Base-by-base conservation (phyloP, 2,329 filamentous ascomycete species). In the Bipolaris sorokiniana region DNA sequence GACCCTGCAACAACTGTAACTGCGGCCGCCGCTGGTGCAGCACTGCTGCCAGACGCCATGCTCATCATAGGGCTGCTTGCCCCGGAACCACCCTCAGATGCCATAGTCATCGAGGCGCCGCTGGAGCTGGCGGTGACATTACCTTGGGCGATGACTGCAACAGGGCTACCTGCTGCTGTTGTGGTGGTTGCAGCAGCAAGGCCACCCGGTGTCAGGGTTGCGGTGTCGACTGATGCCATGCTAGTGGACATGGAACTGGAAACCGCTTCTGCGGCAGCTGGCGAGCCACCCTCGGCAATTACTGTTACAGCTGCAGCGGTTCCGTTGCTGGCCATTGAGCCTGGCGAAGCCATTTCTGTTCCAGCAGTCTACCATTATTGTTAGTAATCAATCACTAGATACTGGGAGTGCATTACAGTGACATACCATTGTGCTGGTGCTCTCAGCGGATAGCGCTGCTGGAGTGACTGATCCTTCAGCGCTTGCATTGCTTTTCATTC, bases 1-100 rank as follows among this genome's bases (percentile, higher is more conserved):
- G 38, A 65, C 50, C 45, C 58, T n/a, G 71, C 70, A 5, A 64
- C 59, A 2, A 70, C 66, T 9, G 59, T 63, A 7, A 71, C 64
- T 7, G 61, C 48, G n/a, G 56, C 23, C 9, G 3, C 49, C 15
- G 58, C 16, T 11, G 3, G 56, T 62, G 53, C 48, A 15, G 48
- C 47, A 26, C 38, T 38, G 6, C 36, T 34, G 28, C 23, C 41
- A n/a, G 41, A 44, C 23, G 41, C n/a, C 7, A 3, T 28, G 41
- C 23, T 26, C 40, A 26, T 44, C 11, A 28, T 28, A 28, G 26
- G 26, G 26, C 26, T 28, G 26, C 26, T 28, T 28, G 26, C 7
- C 26, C 26, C 26, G 26, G 23, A 13, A 31, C 23, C 42, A 31
- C 23, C 42, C 3, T n/a, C 41, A 26, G 41, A 44, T n/a, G 23